A percentile compares a stretch with the other conserved stretches of the same genome.
These are phyloP conservation scores for Phyllosticta capitalensis DNA, from an alignment of 2,329 filamentous ascomycete genomes.

Conservation along the genomic window DNA sequence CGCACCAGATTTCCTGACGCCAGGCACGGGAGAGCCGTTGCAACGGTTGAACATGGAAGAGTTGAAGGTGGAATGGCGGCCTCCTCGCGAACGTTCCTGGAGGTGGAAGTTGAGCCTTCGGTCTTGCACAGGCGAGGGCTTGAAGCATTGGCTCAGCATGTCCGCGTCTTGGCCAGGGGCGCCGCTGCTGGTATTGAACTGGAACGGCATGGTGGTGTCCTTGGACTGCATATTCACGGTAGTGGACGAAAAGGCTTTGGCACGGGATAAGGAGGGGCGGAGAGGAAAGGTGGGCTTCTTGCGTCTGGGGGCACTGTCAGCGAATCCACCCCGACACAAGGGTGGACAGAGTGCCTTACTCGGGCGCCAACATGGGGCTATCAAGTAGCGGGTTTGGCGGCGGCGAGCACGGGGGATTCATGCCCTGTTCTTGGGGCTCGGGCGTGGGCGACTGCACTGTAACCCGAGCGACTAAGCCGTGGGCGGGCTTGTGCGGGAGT, in stretches of 20 bases:
- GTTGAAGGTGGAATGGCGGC: slow-evolving; percentile 3
- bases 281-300: slow-evolving; percentile 39
- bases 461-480: slow-evolving; percentile 48
- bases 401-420: slow-evolving; percentile 28
- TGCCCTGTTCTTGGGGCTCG: slow-evolving; percentile 38
- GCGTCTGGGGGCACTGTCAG: slow-evolving; percentile 5
- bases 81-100: slow-evolving; percentile 1
- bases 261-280: slow-evolving; percentile 63
- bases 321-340: neutral
- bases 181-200: slow-evolving; percentile 55
- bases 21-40: slow-evolving; percentile 62
- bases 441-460: slow-evolving; percentile 66
- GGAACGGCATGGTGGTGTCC: slow-evolving; percentile 59
- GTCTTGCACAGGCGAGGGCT: slow-evolving; percentile 68
- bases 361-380: slow-evolving; percentile 25
- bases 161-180: slow-evolving; percentile 31
- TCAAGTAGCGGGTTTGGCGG: slow-evolving; percentile 22
- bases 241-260: slow-evolving; percentile 65
- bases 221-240: slow-evolving; percentile 49
- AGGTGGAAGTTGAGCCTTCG: slow-evolving; percentile 35
- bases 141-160: slow-evolving; percentile 67
- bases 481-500: slow-evolving; percentile 75
- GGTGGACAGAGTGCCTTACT: slow-evolving; percentile 21
- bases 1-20: slow-evolving; percentile 55
- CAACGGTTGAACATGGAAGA: slow-evolving; percentile 41